Evolutionary conservation across 2,329 filamentous ascomycete genomes (phyloP), one percentile per base, ranked within the genome.

Genomic region (Didymella pinodella): DNA sequence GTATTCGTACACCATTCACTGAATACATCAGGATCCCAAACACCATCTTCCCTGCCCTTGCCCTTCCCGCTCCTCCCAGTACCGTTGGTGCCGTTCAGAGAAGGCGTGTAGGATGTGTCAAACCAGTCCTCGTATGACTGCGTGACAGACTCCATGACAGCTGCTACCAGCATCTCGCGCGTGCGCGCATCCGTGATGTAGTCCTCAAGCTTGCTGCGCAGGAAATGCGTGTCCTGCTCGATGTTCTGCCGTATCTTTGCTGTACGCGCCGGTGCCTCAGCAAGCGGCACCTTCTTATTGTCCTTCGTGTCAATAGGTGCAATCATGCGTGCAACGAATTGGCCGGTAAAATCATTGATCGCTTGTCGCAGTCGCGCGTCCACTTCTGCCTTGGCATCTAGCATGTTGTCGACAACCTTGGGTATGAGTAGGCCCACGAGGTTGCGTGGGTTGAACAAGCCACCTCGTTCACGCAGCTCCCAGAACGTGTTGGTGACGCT

Each of bases 381-480:
- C 0, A 90, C 80, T 72, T 90, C 87, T 11, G 85, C 86, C 76
- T 90, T 90, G 20, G 88, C 88, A 69, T 90, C 88, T 16, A 90
- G 81, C 87, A 90, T 90, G 70, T 89, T 89, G 70, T 89, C 86
- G 0, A 90, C 85, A 2, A 90, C 87, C 45, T 85, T 85, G 0
- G 88, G 88, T 29, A 90, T 77, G 2, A 90, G 82, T 11, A 89
- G 77, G 0, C 84, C 83, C 65, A 89, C 81, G 44, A 89, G 83
- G 48, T 85, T 86, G 40, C 83, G 79, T 0, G 87, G 86, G 63
- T 89, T 89, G 81, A 89, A 90, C 16, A 90, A 81, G 7, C 84
- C 85, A 48, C 88, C 87, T 31, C 86, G 83, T 54, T 87, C 84
- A 40, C 87, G 85, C 3, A 90, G 80, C 68, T 89, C 87, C 81